Evolutionary conservation across 768 basidiomycete genomes (phyloP).

Genomic region (Russula compacta): DNA sequence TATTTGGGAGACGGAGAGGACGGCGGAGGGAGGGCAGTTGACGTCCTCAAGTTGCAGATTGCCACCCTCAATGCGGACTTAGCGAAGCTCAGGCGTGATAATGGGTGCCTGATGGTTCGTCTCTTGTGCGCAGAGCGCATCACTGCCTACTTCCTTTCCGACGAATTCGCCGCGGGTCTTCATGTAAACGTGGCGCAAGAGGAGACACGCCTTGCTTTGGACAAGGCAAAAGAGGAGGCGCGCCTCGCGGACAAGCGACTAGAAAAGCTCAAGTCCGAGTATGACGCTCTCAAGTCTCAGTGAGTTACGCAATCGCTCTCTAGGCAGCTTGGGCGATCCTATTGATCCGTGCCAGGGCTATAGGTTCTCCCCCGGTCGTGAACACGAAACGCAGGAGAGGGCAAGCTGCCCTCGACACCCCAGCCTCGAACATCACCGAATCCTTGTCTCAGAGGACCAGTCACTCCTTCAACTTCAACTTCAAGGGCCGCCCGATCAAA

Average conservation of each 20-base stretch:
- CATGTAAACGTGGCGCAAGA: not conserved
- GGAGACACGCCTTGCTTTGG: not conserved
- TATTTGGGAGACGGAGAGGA: not conserved
- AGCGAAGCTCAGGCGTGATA: constrained; percentile 2
- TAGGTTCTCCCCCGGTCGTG: not conserved
- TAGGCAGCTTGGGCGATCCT: not conserved
- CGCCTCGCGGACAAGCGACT: not conserved
- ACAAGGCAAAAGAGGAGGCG: not conserved
- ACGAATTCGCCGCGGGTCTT: no score
- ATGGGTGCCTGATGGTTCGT: not conserved
- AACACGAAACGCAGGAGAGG: not conserved
- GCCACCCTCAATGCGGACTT: not conserved
- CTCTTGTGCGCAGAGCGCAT: no score
- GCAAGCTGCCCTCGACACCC: no score
- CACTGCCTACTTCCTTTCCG: no score
- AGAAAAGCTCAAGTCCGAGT: not conserved
- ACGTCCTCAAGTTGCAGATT: not conserved
- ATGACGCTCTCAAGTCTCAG: not conserved
- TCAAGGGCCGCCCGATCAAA: not conserved
- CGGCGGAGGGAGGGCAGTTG: not conserved
- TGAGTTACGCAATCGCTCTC: not conserved
- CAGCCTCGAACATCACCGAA: no score
- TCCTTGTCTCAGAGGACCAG: no score
- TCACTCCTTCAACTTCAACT: no score
- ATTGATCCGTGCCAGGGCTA: not conserved